Base-by-base conservation (phyloP, 768 basidiomycete genomes). In the Mycena capillaripes region DNA sequence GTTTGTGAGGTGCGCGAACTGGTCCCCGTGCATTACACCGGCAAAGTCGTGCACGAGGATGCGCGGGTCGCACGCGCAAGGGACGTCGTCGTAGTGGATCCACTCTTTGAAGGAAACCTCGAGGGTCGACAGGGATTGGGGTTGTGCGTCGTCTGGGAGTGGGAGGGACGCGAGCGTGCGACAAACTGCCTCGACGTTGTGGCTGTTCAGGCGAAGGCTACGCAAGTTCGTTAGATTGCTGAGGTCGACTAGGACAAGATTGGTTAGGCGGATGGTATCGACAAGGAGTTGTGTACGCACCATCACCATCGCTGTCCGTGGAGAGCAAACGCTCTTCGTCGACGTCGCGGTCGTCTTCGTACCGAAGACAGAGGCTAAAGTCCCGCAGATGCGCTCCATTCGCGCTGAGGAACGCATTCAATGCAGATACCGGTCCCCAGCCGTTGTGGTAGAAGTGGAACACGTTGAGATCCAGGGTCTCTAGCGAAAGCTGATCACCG, bases 371-470 rank as follows among this genome's bases (percentile, higher is more conserved):
- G 4, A 71, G 23, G 9, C 38, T 30, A 19, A 71, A 32, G 34
- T 55, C 4, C 17, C 42, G 64, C 27, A 71, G n/a, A 56, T 55
- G 44, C 4, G 29, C 58, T 4, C 36, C 65, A 25, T 16, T 55
- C 7, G 64, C 50, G 40, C 12, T 23, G 10, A 71, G 60, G 44
- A 57, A 25, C 34, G 70, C n/a, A 6, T 62, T 61, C 3, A 71
- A 8, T 3, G 70, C 40, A 9, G 23, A 10, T 5, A 71, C 55
- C 1, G 70, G 70, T 3, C 70, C 70, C 70, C 70, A 71, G 2
- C 70, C 70, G 27, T 71, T 67, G 19, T 66, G 70, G 23, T 62
- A 71, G 29, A 16, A 36, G 44, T 71, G 70, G 16, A 62, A 71
- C 12, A 66, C 7, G 36, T 34, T 57, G 11, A 71, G 11, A 23